Conservation (phyloP, 495 filamentous ascomycete genomes). For the Saxophila tyrrhenica region DNA sequence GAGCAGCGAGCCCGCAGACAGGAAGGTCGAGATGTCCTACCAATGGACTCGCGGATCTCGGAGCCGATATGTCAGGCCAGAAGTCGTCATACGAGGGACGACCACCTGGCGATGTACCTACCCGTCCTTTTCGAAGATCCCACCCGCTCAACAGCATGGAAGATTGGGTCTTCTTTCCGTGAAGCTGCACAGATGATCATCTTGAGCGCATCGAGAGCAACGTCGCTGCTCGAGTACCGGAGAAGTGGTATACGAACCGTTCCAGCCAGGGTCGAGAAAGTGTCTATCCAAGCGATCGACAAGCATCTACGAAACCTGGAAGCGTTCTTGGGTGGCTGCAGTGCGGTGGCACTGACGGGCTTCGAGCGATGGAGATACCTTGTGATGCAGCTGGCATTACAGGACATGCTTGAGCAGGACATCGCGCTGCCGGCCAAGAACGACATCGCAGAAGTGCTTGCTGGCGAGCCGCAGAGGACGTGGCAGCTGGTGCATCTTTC, state of each 20-base stretch:
- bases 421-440: neutral
- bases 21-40: neutral
- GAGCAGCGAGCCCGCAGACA: neutral
- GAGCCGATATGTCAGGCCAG: constrained; percentile 8
- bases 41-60: constrained; percentile 1
- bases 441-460: neutral
- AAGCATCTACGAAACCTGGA: neutral
- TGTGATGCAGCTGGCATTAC: neutral
- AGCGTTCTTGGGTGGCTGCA: neutral
- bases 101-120: constrained; percentile 4
- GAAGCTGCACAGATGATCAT: constrained; percentile 3
- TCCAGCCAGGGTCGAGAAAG: neutral
- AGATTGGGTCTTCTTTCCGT: neutral
- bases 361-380: constrained; percentile 1
- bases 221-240: constrained; percentile 3
- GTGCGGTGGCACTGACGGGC: no score
- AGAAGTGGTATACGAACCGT: neutral
- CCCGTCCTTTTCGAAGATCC: constrained; percentile 16
- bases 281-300: neutral
- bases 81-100: neutral
- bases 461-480: neutral
- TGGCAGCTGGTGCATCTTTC: constrained; percentile 8
- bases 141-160: constrained; percentile 5
- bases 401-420: neutral
- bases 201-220: neutral